These are phyloP conservation scores for Myrmaecium sp. DNA, from an alignment of 2,329 filamentous ascomycete species.

Conservation along the genomic window DNA sequence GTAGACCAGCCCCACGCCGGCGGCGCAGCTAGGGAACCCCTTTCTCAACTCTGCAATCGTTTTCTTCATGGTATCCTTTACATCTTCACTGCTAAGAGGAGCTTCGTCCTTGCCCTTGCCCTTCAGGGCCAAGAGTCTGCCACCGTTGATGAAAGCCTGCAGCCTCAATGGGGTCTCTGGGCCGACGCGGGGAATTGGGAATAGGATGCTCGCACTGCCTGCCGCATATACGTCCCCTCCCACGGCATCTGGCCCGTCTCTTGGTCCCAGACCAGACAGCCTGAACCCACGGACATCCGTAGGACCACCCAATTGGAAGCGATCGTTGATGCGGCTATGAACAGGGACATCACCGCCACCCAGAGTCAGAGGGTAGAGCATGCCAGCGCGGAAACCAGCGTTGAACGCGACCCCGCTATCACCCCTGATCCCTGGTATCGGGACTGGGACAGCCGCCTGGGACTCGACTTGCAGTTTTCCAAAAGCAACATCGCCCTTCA, in stretches of 20 bases:
- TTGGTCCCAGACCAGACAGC: conserved; percentile 72
- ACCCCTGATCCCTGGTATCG: conserved; percentile 49
- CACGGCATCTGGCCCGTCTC: conserved; percentile 69
- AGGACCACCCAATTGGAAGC: conserved; percentile 86
- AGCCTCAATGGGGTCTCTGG: conserved; percentile 71
- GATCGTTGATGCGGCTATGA: conserved; percentile 75
- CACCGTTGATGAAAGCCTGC: conserved; percentile 83
- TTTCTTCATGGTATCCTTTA: conserved; percentile 36
- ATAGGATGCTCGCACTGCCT: conserved; percentile 66
- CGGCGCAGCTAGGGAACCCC: conserved; percentile 68
- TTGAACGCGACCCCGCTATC: conserved; percentile 69
- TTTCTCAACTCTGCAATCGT: conserved; percentile 56
- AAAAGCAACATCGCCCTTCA: conserved; percentile 85
- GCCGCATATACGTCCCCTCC: conserved; percentile 89
- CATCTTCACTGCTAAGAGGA: conserved; percentile 30
- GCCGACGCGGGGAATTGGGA: conserved; percentile 70
- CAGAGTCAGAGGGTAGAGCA: conserved; percentile 66
- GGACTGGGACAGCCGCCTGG: conserved; percentile 56
- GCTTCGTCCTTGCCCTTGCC: conserved; percentile 25
- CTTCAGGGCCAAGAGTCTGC: conserved; percentile 62
- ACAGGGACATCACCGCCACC: conserved; percentile 37
- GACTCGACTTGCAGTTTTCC: conserved; percentile 81
- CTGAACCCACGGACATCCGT: conserved; percentile 92
- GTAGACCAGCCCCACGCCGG: conserved; percentile 82
- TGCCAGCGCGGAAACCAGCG: conserved; percentile 61